Conservation (phyloP, 371 early-diverging fungal genomes). For the Mortierella sp. region DNA sequence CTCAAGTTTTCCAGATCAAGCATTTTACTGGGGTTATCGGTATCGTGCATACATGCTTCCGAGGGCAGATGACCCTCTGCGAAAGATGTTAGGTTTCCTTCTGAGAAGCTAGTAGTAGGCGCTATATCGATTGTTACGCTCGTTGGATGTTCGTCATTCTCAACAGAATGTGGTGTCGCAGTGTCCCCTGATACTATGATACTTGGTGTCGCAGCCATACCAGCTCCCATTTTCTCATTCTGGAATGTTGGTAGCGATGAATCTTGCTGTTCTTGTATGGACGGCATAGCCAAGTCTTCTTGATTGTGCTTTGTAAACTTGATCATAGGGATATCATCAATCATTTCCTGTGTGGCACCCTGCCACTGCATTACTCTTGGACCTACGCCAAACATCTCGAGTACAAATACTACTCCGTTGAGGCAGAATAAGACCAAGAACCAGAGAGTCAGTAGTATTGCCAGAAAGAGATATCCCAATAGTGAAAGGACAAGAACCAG, state of each 20-base stretch:
- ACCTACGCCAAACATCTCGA: conserved; percentile 51
- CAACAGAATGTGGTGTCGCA: background rate
- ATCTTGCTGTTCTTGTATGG: background rate
- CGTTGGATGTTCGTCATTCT: background rate
- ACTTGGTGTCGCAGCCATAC: conserved; percentile 10
- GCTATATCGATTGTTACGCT: conserved; percentile 12
- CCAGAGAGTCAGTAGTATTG: conserved; percentile 38
- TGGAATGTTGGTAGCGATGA: background rate
- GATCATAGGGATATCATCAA: conserved; percentile 39
- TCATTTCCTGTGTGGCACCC: conserved; percentile 44
- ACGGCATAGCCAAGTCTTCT: background rate
- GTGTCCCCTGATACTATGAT: conserved; percentile 29
- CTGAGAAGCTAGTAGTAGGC: background rate
- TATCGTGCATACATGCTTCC: background rate
- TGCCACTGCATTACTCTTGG: conserved; percentile 54
- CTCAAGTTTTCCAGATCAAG: conserved; percentile 9
- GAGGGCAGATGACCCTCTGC: background rate
- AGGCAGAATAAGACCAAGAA: conserved; percentile 49
- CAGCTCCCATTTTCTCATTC: background rate
- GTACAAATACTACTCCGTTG: conserved; percentile 34
- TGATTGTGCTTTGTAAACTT: conserved; percentile 29
- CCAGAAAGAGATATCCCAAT: conserved; percentile 38
- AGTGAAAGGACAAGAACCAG: conserved; percentile 38
- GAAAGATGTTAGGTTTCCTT: background rate
- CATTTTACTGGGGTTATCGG: background rate